Conservation (phyloP, 2,329 filamentous ascomycete genomes). For the Sporothrix brasiliensis region DNA sequence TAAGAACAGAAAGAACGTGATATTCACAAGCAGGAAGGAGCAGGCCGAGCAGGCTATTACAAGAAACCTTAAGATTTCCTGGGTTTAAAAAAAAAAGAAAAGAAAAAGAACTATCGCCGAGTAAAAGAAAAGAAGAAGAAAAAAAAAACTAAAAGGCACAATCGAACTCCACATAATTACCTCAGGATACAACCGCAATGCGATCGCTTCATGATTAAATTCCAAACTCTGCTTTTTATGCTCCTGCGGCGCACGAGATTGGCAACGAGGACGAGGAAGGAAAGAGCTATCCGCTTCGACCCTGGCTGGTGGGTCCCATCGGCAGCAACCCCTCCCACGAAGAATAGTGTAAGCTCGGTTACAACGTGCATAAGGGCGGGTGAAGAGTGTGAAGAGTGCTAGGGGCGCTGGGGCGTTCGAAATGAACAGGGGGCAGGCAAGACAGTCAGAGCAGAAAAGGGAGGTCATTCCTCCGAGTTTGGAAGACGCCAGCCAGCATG, state of each 20-base stretch:
- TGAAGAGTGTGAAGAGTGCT: conserved; percentile 1
- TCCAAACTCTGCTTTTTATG: too few species aligned
- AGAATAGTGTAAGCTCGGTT: conserved; percentile 37
- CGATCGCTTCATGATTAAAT: too few species aligned
- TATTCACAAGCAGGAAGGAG: background rate
- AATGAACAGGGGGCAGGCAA: background rate
- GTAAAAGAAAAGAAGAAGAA: too few species aligned
- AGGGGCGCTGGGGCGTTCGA: conserved; percentile 7
- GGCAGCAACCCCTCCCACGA: conserved; percentile 32
- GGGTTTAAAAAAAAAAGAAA: too few species aligned
- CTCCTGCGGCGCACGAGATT: conserved; percentile 33
- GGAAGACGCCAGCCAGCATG: conserved; percentile 17
- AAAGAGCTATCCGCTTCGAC: conserved; percentile 35
- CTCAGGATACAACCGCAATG: too few species aligned
- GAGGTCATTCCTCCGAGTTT: conserved; percentile 6
- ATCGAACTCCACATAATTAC: background rate
- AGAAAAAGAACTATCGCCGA: too few species aligned
- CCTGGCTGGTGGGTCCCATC: conserved; percentile 33
- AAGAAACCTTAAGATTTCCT: too few species aligned
- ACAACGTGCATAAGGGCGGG: conserved; percentile 32
- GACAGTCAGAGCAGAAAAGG: background rate
- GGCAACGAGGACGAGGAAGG: conserved; percentile 34
- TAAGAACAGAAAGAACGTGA: background rate
- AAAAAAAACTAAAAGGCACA: too few species aligned
- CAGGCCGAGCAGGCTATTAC: background rate